These are phyloP conservation scores for Excoecaria agallocha DNA, from an alignment of 345 rosid species.

Conservation along the genomic window DNA sequence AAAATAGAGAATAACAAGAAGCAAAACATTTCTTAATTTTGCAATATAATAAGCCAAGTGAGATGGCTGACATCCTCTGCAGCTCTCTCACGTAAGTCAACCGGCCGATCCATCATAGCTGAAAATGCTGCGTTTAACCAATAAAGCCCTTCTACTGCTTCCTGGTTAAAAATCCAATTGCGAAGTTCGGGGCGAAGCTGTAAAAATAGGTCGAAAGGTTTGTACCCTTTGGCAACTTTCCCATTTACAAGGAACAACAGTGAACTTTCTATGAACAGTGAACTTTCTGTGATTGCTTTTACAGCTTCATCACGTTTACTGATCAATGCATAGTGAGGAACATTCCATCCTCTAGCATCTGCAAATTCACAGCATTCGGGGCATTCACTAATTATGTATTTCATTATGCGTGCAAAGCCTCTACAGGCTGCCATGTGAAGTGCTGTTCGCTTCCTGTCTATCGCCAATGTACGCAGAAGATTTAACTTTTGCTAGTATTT, in stretches of 20 bases:
- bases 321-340: constrained; percentile 17
- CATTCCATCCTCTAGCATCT: constrained; percentile 14
- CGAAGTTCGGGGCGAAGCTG: background rate
- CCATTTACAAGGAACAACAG: constrained; percentile 9
- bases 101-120: too few species aligned
- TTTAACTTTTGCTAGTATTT: background rate
- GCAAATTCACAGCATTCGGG: constrained; percentile 19
- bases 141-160: too few species aligned
- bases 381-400: constrained; percentile 1
- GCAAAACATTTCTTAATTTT: too few species aligned
- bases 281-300: background rate
- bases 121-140: too few species aligned
- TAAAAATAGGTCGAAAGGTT: constrained; percentile 6
- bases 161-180: too few species aligned
- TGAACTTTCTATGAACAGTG: background rate
- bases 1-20: too few species aligned
- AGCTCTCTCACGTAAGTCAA: too few species aligned
- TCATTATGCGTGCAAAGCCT: background rate
- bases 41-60: too few species aligned
- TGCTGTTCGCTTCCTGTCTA: constrained; percentile 1
- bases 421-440: constrained; percentile 20
- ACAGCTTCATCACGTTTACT: background rate
- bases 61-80: too few species aligned
- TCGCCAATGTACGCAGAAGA: background rate
- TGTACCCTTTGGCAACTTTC: constrained; percentile 4